Evolutionary conservation across 2,329 filamentous ascomycete genomes (phyloP), one percentile per base, ranked within the genome.

Genomic region (Aureobasidium leucospermi): DNA sequence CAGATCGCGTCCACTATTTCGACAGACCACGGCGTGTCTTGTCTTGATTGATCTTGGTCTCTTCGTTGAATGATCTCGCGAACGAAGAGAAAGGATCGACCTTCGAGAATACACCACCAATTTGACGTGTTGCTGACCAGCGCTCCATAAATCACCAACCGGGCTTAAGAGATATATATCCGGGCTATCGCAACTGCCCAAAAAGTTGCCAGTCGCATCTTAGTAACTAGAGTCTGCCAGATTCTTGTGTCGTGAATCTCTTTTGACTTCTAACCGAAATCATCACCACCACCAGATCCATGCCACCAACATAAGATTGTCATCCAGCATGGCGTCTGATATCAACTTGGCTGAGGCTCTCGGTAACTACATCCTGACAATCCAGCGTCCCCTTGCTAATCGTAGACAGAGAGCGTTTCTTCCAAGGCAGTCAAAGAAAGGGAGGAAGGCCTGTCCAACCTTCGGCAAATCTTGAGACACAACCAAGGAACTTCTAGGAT

Each of bases 391-490:
- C 15, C 15, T 19, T 39, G 5, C 42, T 57, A 38, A 57, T n/a
- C 4, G 1, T 15, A 15, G 38, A 11, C 32, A 69, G 73, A 71
- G 61, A 69, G 71, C 61, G 67, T 81, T 49, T 67, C 72, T 16
- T 76, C 75, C 29, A 75, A 73, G 32, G 75, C 69, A 62, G 68
- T 74, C 53, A 76, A 71, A 62, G 77, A 79, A 29, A 80, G 82
- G 41, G 69, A 67, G 36, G 75, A 79, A 61, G 82, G 79, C 34
- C 71, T 85, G 61, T 75, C 76, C 63, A 78, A 83, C 65, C 71
- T 85, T 58, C 80, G 80, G 67, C 76, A 80, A 63, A 78, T 85
- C 58, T 72, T 86, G 34, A 76, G 77, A 57, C 76, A 81, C 65
- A 81, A 81, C 65, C 79, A 75, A 65, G 74, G 70, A 31, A 76